These are phyloP conservation scores for Microbotryomycetes sp. DNA, from an alignment of 1,284 basidiomycete genomes.

Conservation along the genomic window DNA sequence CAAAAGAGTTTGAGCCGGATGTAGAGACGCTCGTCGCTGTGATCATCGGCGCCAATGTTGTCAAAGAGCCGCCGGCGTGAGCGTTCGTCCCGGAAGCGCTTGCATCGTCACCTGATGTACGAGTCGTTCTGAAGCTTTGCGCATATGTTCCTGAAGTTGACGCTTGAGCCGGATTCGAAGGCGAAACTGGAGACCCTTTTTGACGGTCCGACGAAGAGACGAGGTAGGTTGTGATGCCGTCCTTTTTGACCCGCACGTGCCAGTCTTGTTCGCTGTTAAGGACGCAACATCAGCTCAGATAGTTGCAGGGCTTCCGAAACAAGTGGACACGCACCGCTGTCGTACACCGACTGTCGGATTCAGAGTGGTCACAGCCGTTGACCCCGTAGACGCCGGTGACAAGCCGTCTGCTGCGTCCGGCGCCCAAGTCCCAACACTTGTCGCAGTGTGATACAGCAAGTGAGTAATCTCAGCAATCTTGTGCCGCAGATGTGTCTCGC, in stretches of 20 bases:
- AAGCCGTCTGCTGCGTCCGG: slow-evolving; percentile 27
- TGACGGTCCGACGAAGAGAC: slow-evolving; percentile 11
- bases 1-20: not conserved
- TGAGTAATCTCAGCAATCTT: slow-evolving; percentile 89
- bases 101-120: not conserved
- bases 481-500: slow-evolving; percentile 37
- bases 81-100: not conserved
- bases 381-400: slow-evolving; percentile 21
- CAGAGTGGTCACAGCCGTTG: slow-evolving; percentile 26
- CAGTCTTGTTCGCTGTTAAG: slow-evolving; percentile 25
- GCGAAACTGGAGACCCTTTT: slow-evolving; percentile 10
- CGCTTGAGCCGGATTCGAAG: not conserved
- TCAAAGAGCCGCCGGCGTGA: not conserved
- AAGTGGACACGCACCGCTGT: slow-evolving; percentile 15
- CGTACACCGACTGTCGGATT: slow-evolving; percentile 30
- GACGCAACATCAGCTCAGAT: not conserved
- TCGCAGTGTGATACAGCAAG: slow-evolving; percentile 79
- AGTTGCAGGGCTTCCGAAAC: too few relatives aligned
- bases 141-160: slow-evolving; percentile 2
- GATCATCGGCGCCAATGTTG: not conserved
- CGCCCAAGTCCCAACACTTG: slow-evolving; percentile 32
- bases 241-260: slow-evolving; percentile 22
- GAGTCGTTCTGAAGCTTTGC: slow-evolving; percentile 20
- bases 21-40: not conserved
- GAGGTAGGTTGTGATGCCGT: slow-evolving; percentile 15